Evolutionary conservation across 805 yeast genomes (phyloP), one percentile per base, ranked within the genome.

Genomic region (Limtongozyma cylindracea): DNA sequence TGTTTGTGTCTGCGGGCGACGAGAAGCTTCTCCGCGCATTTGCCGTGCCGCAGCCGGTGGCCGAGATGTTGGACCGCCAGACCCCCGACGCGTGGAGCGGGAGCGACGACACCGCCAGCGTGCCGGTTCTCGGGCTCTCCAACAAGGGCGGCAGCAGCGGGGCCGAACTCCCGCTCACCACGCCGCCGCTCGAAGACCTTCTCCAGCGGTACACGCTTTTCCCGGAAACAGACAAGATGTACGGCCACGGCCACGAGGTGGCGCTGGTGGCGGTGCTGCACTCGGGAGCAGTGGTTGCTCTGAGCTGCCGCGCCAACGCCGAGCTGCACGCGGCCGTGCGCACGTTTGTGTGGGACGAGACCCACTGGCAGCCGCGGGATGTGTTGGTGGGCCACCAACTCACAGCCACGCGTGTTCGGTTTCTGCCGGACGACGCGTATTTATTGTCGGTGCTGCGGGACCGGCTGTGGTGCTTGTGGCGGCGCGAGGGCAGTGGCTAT

Each of bases 161-260:
- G 21, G 22, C 42, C 18, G 56, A 46, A 24, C 50, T 43, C 3
- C 51, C 47, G 7, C 49, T 46, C 5, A 13, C 15, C 15, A 13
- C 15, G 6, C 41, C 45, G 8, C 96, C 98, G 1, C 46, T 71
- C 20, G 99, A 88, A 41, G 94, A 84, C 35, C 74, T 76, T 28
- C 49, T 88, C 13, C 96, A 88, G 40, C 58, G 96, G 35, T 77
- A 69, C 37, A 76, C 96, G 0, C 49, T 88, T 23, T 88, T 91
- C 71, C 98, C 98, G 0, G 99, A 88, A 38, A 49, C 71, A 25
- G 98, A 88, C 35, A 88, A 88, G 40, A 45, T 88, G 20, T 88
- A 88, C 37, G 99, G 99, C 0, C 99, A 88, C 41, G 99, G 99
- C 6, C 91, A 78, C 43, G 99, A 91, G 40, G 65, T 82, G 18